Evolutionary conservation across 2,329 filamentous ascomycete species (phyloP), one percentile per base, ranked within the genome.

Genomic region (Byssoonygena ceratinophila): DNA sequence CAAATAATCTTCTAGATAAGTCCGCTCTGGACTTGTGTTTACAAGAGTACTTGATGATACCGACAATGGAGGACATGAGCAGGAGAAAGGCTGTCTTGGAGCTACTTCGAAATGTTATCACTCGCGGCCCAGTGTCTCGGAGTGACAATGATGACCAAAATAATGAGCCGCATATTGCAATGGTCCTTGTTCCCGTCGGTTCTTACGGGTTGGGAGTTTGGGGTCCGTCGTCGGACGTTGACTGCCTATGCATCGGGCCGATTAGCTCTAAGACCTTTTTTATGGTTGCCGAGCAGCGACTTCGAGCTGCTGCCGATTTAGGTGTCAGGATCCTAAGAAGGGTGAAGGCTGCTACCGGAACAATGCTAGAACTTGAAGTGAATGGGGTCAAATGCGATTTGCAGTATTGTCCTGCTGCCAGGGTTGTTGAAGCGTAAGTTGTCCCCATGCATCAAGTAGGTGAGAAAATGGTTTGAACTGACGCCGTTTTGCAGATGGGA

Each of bases 151-250:
- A 27, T 14, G 31, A 39, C 5, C 32, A 25, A 29, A 20, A 23
- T n/a, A n/a, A 39, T 34, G 65, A 18, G 60, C 64, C 6, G 60
- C 56, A 50, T 23, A 46, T 58, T 16, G 62, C 73, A 1, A 67
- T 83, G 34, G 67, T 81, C 1, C 60, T 85, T 6, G 71, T 79
- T 4, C 74, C 81, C 0, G 79, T 84, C n/a, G 83, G 82, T 0
- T 85, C 82, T 0, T 84, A 81, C 59, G 79, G 77, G 2, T 67
- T 85, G 2, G 77, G 76, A 8, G 76, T 82, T 2, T 84, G 81
- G 79, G 79, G 77, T 1, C 60, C 68, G 1, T 63, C 72, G 0
- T 85, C 81, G 1, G 80, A 84, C 58, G 73, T 86, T 5, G 81
- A 86, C 64, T 81, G 80, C 59, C 71, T 85, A 4, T 83, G 76